Base-by-base conservation (phyloP, 768 basidiomycete species). In the Suillus clintonianus region DNA sequence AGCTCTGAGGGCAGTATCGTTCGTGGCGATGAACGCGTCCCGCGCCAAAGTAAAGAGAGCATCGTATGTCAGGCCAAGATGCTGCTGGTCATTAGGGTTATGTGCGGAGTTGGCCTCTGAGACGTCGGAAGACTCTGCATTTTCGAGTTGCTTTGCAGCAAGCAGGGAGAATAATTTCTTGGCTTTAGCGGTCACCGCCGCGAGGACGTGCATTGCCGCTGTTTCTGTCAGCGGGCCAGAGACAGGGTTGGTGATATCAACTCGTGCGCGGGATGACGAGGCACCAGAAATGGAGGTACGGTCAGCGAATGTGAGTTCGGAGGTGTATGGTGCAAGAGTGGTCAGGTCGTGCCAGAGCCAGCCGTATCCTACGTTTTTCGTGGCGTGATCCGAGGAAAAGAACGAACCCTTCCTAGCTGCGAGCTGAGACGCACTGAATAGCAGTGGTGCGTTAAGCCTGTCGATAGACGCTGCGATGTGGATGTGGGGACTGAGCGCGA, bases 331-430 rank as follows among this genome's bases (percentile, higher is more conserved):
- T 17, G 78, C 80, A 67, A 95, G 89, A 2, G 97, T 97, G 4
- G 95, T 94, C 27, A 94, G 75, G 75, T 97, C 94, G 76, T 98
- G 94, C 87, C 93, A 94, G 17, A 95, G 78, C 88, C 92, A 94
- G 1, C 86, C 77, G 72, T 86, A 90, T 10, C 89, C 89, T 13
- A 51, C 37, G 36, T 62, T 55, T 43, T 59, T 61, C 67, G 61
- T 19, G 65, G 65, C 51, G 53, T 54, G 61, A 30, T 57, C 70
- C 37, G 74, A 76, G 36, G 74, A 62, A 3, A 24, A 36, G 1
- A 64, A 53, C 3, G 62, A 39, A 34, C 63, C 47, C 72, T 89
- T 90, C 50, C 88, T 79, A 6, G 88, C 74, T 48, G 85, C 80
- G 24, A 79, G 71, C 65, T 92, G 89, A 2, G 89, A 85, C 10